Base-by-base conservation (phyloP, 108 stramenopile genomes). In the Cyclotella cryptica region DNA sequence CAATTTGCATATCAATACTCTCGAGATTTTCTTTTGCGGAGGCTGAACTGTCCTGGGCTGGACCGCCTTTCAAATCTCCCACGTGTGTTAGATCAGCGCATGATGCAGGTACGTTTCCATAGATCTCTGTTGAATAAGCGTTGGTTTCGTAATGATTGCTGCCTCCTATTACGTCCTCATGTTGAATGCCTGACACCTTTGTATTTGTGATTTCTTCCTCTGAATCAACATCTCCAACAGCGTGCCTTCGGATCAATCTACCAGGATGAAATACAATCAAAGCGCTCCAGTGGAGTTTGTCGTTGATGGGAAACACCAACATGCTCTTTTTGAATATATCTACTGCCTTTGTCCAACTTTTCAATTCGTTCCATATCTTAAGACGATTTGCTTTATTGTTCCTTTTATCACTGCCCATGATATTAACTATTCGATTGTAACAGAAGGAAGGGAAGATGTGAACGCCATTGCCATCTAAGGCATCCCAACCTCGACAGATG, bases 311-410 rank as follows among this genome's bases (percentile, higher is more conserved):
- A 13, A 90, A 77, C 10, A 90, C 29, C 43, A 88, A 61, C 55
- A 88, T 82, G 13, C 75, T 58, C 60, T 87, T 89, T 26, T 53
- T 66, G 62, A 90, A 88, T 19, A 90, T 81, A 61, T 88, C 88
- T 17, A 80, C 67, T 54, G 68, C 71, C n/a, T 84, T 77, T 17
- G 88, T 86, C 89, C 89, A 90, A 44, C 72, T 58, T 69, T 83
- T 65, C 30, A 90, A 47, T 28, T 70, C 64, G 26, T 73, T 60
- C 73, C 72, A 79, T 18, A 84, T 58, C 14, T 51, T 35, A 10
- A 49, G 35, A 9, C 77, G 78, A 46, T 64, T 60, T 5, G 46
- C 43, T 47, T 67, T 79, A 24, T 29, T 77, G 41, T 84, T 77
- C 41, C 47, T 67, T 22, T 42, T 66, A 4, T 73, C 71, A 19